Base-by-base conservation (phyloP, 1,139 yeast genomes). In the Debaryomyces coudertii region DNA sequence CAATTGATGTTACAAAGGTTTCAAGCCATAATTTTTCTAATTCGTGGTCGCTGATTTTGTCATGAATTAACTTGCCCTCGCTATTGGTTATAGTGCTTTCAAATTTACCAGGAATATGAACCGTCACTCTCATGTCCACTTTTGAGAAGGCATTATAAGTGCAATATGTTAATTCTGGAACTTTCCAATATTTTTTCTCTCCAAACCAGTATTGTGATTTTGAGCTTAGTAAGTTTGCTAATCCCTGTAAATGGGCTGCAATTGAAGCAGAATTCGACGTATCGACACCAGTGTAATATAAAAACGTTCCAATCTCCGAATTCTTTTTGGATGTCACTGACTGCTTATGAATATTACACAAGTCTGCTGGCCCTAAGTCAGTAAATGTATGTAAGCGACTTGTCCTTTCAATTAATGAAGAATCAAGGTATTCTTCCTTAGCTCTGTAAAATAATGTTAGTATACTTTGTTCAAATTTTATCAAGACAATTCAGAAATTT, bases 321-420 rank as follows among this genome's bases (percentile, higher is more conserved):
- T 60, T 57, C 47, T 67, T 68, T 59, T 69, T 71, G 49, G 77
- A 73, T 56, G 62, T 75, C 52, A 58, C 63, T 40, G 68, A 71
- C 52, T 58, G 75, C 56, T 82, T 79, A 45, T 79, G 79, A 45
- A 82, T 70, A 60, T 88, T 95, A 43, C 95, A 87, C 53, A 93
- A 73, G 69, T 93, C 98, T 5, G 97, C 92, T 0, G 97, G 96
- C 0, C 99, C 99, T 44, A 93, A 65, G 47, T 80, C 85, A 37
- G 47, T 52, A 48, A 75, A 71, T 18, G 74, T 63, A 45, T 70
- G 76, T 42, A 80, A 61, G 45, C 83, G 71, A 33, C 79, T 66
- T 1, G 84, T 78, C 53, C 85, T 66, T 57, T 79, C 83, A 35
- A 72, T 68, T 31, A 80, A 59, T 2, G 82, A 75, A 25, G 79